phyloP scores from a whole-genome alignment of 148 eudicot genomes.

The Amaranthus hypochondriacus region DNA sequence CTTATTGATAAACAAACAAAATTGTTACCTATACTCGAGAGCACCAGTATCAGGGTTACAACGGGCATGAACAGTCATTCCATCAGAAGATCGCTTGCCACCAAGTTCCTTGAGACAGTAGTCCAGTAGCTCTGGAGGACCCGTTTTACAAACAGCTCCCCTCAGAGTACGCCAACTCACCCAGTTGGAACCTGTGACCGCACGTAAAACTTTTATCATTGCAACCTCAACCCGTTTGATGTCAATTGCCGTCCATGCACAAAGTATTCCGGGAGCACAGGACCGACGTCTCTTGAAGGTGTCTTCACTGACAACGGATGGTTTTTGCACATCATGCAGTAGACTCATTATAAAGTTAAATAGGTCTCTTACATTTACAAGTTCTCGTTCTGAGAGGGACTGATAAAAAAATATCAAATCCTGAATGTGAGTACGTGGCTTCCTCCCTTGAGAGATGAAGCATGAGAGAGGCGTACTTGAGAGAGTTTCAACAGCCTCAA shows the following conservation, averaged over 20 bases:
- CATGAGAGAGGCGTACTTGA: constrained; percentile 49
- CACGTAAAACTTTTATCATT: constrained; percentile 70
- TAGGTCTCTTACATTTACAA: constrained; percentile 68
- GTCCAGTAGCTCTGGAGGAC: constrained; percentile 70
- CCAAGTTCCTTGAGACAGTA: constrained; percentile 76
- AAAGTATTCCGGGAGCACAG: constrained; percentile 42
- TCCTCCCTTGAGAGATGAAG: constrained; percentile 60
- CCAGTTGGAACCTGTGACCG: constrained; percentile 66
- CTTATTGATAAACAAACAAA: neutral
- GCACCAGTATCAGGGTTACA: constrained; percentile 64
- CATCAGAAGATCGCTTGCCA: constrained; percentile 61
- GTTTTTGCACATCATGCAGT: constrained; percentile 46
- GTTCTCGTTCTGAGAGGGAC: constrained; percentile 65
- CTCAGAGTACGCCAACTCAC: constrained; percentile 81
- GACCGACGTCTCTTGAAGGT: constrained; percentile 40
- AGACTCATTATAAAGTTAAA: constrained; percentile 55
- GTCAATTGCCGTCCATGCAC: constrained; percentile 62
- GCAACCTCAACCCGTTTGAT: constrained; percentile 58
- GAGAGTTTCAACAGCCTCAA: constrained; percentile 48
- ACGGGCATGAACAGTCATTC: constrained; percentile 53
- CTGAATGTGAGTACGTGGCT: constrained; percentile 65
- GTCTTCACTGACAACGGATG: constrained; percentile 24
- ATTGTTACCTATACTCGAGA: constrained; percentile 64
- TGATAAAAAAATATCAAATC: constrained; percentile 70
- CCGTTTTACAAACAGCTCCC: constrained; percentile 79